Base-by-base conservation (phyloP, 2,329 filamentous ascomycete species). In the Colletotrichum sidae region DNA sequence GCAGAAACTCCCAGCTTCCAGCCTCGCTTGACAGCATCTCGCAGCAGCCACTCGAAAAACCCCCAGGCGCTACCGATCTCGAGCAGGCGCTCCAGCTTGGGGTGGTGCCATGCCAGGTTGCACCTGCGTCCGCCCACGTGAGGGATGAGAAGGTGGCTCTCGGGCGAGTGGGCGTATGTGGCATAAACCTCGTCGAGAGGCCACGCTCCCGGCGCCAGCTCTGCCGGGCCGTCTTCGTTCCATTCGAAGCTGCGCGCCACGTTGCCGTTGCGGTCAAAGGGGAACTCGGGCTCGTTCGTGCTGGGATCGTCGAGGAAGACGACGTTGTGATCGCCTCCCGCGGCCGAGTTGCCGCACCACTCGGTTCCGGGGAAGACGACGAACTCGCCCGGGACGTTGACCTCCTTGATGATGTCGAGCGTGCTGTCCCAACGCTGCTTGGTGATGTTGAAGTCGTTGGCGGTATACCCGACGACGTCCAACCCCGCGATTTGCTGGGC, bases 371-470 rank as follows among this genome's bases (percentile, higher is more conserved):
- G 74, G 50, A 73, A 77, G 3, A 77, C 70, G 10, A 77, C 65
- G 47, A 75, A 71, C 13, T 71, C 54, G 4, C 71, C 73, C 1
- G 60, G 57, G 2, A 25, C 25, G 59, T 75, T 76, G 49, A 73
- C 60, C 11, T 55, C 4, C 10, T 62, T 69, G 52, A 75, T 73
- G 12, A 72, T 68, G 0, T 68, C 71, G 2, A 74, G 64, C 8
- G 73, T 77, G 3, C 67, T 41, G 12, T 73, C 68, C 75, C 76
- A 79, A n/a, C 68, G 67, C 9, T 69, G 53, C 47, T 73, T 67
- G 35, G 76, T 78, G 65, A 78, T 72, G 55, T 78, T 75, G 70
- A 78, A 79, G 59, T 78, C 76, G 63, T 79, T 78, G 25, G 77
- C 77, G 1, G 76, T 78, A 65, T 78, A 78, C 2, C 77, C 76